Conservation (phyloP, 2,329 filamentous ascomycete genomes). For the Magnaporthiopsis incrustans region DNA sequence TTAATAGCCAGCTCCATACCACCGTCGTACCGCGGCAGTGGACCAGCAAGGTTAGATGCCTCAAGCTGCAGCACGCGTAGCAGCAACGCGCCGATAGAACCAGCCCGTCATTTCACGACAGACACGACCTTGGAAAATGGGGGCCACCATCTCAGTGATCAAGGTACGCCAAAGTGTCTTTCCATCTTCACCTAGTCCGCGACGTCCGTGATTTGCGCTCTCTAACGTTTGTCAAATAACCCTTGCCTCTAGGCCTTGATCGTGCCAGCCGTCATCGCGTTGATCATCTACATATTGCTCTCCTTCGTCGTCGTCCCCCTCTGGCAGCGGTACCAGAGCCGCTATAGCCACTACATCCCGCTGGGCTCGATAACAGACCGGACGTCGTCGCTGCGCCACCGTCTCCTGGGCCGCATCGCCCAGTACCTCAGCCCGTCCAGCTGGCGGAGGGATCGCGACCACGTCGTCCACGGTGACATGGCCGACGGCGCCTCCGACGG, state of each 20-base stretch:
- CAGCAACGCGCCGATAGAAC: background rate
- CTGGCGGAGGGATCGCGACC: conserved; percentile 34
- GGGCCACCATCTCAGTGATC: conserved; percentile 26
- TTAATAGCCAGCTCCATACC: background rate
- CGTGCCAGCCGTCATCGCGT: conserved; percentile 62
- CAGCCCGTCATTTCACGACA: background rate
- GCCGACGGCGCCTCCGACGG: conserved; percentile 34
- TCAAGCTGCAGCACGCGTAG: background rate
- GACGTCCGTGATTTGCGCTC: background rate
- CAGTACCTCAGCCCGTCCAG: conserved; percentile 35
- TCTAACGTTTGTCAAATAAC: background rate
- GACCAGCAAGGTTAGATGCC: background rate
- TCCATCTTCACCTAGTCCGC: background rate
- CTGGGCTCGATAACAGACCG: conserved; percentile 54
- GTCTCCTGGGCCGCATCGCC: conserved; percentile 30
- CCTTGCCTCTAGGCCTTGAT: conserved; percentile 50
- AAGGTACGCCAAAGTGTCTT: conserved; percentile 22
- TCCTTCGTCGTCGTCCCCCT: conserved; percentile 59
- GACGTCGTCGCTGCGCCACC: conserved; percentile 45
- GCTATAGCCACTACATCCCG: conserved; percentile 68
- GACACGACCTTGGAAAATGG: conserved; percentile 20
- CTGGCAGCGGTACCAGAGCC: conserved; percentile 61
- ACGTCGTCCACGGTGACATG: conserved; percentile 23
- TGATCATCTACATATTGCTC: conserved; percentile 58
- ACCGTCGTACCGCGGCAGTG: background rate